These are phyloP conservation scores for Magnusiomyces magnusii DNA, from an alignment of 1,139 yeast species.

Conservation along the genomic window DNA sequence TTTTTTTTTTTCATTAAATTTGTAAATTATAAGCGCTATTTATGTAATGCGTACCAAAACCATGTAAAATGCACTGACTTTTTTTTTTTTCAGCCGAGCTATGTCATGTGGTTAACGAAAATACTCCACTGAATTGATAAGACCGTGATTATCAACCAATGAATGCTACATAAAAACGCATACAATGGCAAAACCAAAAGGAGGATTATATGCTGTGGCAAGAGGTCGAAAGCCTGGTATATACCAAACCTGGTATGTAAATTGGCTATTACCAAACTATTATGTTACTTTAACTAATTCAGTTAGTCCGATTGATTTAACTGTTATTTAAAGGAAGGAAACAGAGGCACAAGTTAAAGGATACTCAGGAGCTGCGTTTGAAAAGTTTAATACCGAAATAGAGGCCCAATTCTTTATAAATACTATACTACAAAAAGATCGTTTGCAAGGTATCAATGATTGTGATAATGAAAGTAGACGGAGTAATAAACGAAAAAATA, in stretches of 20 bases:
- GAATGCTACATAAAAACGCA: neutral
- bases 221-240: constrained; percentile 49
- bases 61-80: too few species aligned
- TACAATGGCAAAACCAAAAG: neutral
- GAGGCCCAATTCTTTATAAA: constrained; percentile 38
- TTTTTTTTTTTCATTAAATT: too few species aligned
- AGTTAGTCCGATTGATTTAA: neutral
- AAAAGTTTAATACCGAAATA: constrained; percentile 41
- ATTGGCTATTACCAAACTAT: constrained; percentile 19
- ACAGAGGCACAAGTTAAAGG: constrained; percentile 41
- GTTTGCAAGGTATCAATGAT: neutral
- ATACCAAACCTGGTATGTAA: constrained; percentile 47
- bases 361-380: constrained; percentile 46
- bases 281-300: neutral
- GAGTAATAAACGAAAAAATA: too few species aligned
- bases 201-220: constrained; percentile 51
- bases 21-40: too few species aligned
- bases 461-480: neutral
- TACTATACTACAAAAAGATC: neutral
- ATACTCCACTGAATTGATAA: too few species aligned
- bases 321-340: constrained; percentile 14
- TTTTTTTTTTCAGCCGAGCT: too few species aligned
- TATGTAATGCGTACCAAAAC: too few species aligned
- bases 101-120: too few species aligned
- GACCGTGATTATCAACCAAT: too few species aligned